Evolutionary conservation across 768 basidiomycete genomes (phyloP).

Genomic region (Cystobasidium tubakii): DNA sequence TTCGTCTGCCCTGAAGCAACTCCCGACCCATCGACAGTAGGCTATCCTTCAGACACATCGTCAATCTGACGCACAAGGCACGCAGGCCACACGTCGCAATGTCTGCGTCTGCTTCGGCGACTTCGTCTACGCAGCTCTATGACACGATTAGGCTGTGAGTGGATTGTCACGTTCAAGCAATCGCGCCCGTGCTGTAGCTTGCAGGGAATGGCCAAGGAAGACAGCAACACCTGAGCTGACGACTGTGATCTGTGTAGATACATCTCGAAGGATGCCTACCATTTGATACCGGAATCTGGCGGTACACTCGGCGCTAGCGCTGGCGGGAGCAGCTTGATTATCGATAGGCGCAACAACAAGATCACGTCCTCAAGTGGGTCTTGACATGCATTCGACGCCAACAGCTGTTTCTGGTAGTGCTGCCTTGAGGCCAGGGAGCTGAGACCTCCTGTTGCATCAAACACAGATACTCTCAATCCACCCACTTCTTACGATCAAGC

Average conservation of each 20-base stretch:
- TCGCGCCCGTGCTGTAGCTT: neutral
- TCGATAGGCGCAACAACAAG: slow-evolving; percentile 49
- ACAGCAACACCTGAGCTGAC: neutral
- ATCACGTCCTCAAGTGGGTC: slow-evolving; percentile 51
- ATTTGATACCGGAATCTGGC: slow-evolving; percentile 40
- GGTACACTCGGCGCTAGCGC: slow-evolving; percentile 7
- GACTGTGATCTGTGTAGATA: slow-evolving; percentile 18
- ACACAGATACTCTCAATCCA: slow-evolving; percentile 43
- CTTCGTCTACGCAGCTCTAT: neutral
- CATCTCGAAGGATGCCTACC: slow-evolving; percentile 39
- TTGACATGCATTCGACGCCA: neutral
- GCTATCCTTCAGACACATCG: neutral
- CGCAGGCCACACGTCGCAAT: neutral
- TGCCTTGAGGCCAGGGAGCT: neutral
- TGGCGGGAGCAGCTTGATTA: slow-evolving; percentile 47
- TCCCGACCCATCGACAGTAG: neutral
- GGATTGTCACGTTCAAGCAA: slow-evolving; percentile 3
- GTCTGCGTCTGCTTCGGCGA: neutral
- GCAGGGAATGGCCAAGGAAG: neutral
- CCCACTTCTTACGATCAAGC: slow-evolving; percentile 49
- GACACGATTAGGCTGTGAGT: slow-evolving; percentile 15
- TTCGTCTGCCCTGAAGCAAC: neutral
- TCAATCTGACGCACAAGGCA: neutral
- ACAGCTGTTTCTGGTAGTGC: neutral
- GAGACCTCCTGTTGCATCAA: neutral